phyloP scores from a whole-genome alignment of 1,284 basidiomycete genomes.

The Cyathus olla region DNA sequence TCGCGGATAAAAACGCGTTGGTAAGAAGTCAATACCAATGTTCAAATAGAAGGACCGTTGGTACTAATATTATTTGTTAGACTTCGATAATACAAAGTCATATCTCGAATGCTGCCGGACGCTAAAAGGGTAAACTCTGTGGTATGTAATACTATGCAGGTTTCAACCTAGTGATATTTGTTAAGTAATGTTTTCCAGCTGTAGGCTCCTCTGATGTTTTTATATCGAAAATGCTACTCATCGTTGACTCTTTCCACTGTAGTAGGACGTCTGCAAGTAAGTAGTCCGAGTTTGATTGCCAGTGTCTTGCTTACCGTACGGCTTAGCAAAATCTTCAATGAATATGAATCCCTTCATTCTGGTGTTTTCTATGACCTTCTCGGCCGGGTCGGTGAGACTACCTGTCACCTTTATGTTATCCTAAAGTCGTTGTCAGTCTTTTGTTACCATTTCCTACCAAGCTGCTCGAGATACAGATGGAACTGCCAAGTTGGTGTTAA shows the following conservation, averaged over 20 bases:
- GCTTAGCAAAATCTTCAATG: constrained; percentile 55
- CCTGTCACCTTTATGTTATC: background rate
- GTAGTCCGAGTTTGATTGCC: too few species aligned
- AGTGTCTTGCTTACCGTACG: background rate
- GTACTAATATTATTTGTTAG: constrained; percentile 11
- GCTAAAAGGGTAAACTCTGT: constrained; percentile 54
- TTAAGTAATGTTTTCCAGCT: constrained; percentile 9
- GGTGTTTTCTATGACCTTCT: constrained; percentile 51
- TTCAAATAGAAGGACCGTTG: background rate
- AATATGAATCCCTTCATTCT: constrained; percentile 47
- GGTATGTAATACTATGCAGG: constrained; percentile 22
- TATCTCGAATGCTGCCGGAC: constrained; percentile 49
- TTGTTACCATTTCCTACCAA: constrained; percentile 48
- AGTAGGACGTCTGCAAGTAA: constrained; percentile 56
- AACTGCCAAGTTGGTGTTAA: constrained; percentile 35
- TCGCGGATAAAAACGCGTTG: constrained; percentile 43
- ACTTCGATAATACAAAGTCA: constrained; percentile 54
- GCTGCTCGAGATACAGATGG: constrained; percentile 46
- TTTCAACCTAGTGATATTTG: background rate
- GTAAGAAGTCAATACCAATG: constrained; percentile 14
- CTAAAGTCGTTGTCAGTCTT: constrained; percentile 23
- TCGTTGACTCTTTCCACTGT: background rate
- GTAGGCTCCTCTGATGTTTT: constrained; percentile 14
- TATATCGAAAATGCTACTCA: background rate
- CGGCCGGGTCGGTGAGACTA: constrained; percentile 31